phyloP scores from a whole-genome alignment of 192 early-diverging fungal species.

The Umbelopsis ramanniana region DNA sequence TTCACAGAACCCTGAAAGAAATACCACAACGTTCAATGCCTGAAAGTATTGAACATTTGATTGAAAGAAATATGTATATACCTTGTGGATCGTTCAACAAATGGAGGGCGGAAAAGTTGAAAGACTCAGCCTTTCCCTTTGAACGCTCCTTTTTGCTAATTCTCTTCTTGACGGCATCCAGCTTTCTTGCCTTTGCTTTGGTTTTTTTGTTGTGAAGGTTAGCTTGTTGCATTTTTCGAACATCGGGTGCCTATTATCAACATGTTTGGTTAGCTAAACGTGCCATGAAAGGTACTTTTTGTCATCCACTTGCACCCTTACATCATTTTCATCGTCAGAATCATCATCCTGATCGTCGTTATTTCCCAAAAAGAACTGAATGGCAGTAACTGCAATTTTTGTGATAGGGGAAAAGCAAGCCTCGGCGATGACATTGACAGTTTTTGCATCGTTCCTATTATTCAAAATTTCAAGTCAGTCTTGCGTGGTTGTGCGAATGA shows the following conservation, averaged over 20 bases:
- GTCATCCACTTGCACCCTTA: neutral
- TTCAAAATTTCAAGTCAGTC: neutral
- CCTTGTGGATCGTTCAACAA: slow-evolving; percentile 96
- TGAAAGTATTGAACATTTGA: neutral
- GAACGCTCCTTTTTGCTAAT: slow-evolving; percentile 71
- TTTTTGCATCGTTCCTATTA: slow-evolving; percentile 91
- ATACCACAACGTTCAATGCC: no score
- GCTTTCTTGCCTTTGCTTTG: slow-evolving; percentile 71
- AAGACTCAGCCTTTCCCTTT: slow-evolving; percentile 68
- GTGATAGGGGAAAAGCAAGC: slow-evolving; percentile 91
- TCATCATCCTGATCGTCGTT: slow-evolving; percentile 77
- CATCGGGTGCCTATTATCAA: slow-evolving; percentile 53
- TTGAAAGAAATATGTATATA: slow-evolving; percentile 19
- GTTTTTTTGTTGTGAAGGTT: slow-evolving; percentile 87
- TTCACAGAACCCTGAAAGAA: slow-evolving; percentile 76
- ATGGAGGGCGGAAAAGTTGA: slow-evolving; percentile 95
- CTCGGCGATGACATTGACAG: slow-evolving; percentile 97
- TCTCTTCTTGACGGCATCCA: slow-evolving; percentile 79
- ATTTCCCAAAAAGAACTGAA: slow-evolving; percentile 93
- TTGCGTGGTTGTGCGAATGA: no score
- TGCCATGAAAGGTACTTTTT: no score
- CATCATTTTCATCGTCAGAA: slow-evolving; percentile 64
- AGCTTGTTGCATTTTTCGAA: slow-evolving; percentile 78
- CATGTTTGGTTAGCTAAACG: neutral
- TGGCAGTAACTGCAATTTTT: slow-evolving; percentile 91